These are phyloP conservation scores for Rhodotorula toruloides DNA, from an alignment of 768 basidiomycete genomes.

Conservation along the genomic window DNA sequence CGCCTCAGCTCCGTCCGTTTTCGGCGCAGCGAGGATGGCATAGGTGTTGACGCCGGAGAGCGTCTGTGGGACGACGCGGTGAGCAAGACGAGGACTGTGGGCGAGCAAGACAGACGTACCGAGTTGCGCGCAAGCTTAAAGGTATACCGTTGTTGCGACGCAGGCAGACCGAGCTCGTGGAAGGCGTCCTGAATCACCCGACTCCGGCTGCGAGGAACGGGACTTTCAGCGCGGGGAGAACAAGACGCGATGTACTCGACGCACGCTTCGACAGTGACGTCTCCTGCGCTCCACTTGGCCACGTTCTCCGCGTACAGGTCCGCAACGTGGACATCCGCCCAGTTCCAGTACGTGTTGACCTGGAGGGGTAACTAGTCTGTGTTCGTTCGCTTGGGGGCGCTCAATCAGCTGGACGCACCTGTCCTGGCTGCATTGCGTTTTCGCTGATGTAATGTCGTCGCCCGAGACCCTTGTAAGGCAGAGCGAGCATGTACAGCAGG, in stretches of 20 bases:
- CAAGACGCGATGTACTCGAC: conserved; percentile 48
- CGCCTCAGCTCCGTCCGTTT: conserved; percentile 87
- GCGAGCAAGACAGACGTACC: conserved; percentile 49
- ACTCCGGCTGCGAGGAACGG: conserved; percentile 56
- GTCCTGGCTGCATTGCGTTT: conserved; percentile 87
- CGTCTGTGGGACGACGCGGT: conserved; percentile 50
- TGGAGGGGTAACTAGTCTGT: conserved; percentile 44
- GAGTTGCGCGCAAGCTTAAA: conserved; percentile 52
- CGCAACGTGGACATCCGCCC: conserved; percentile 81
- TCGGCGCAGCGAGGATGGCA: conserved; percentile 71
- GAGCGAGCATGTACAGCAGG: conserved; percentile 73
- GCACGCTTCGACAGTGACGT: conserved; percentile 56
- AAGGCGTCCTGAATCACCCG: conserved; percentile 62
- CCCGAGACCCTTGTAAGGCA: conserved; percentile 54
- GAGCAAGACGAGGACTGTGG: background rate
- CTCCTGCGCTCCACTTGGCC: conserved; percentile 49
- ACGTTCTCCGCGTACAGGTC: conserved; percentile 72
- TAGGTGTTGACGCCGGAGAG: conserved; percentile 72
- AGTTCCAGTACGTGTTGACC: conserved; percentile 88
- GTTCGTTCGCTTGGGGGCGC: background rate
- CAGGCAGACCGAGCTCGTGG: conserved; percentile 63
- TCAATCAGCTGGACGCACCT: conserved; percentile 54
- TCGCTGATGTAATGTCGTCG: conserved; percentile 69
- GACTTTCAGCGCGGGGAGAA: conserved; percentile 6
- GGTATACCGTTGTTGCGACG: conserved; percentile 64